Conservation (phyloP, 176 grass and related monocot genomes). For the Bolboschoenus planiculmis region DNA sequence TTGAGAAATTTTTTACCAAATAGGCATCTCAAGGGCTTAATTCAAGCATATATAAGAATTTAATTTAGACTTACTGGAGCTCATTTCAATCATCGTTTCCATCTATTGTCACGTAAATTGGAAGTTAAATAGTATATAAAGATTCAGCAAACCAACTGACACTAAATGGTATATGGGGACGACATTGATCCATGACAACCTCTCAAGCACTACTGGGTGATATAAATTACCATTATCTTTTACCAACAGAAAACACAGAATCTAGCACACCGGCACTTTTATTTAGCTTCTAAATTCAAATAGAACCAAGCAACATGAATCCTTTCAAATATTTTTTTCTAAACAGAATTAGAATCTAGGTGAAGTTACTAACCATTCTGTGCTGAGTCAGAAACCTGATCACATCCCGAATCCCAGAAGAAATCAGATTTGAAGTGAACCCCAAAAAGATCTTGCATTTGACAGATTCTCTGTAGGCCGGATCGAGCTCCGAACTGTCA, state of each 20-base stretch:
- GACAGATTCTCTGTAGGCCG: conserved; percentile 60
- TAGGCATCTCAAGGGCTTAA: not conserved
- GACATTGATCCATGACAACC: no score
- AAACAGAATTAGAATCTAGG: not conserved
- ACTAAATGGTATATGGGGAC: no score
- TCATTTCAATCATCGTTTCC: not conserved
- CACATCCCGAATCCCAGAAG: conserved; percentile 78
- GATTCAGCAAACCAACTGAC: no score
- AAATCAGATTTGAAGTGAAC: conserved; percentile 91
- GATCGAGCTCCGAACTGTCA: conserved; percentile 50
- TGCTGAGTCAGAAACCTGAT: conserved; percentile 78
- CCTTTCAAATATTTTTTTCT: not conserved
- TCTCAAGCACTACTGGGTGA: no score
- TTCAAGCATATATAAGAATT: not conserved
- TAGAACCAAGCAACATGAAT: not conserved
- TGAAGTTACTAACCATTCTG: conserved; percentile 62
- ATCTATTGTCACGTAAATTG: not conserved
- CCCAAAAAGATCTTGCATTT: conserved; percentile 96
- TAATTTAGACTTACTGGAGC: not conserved
- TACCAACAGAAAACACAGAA: not conserved
- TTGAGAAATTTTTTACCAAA: no score
- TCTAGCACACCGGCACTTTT: not conserved
- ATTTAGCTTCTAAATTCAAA: no score
- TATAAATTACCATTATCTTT: not conserved
- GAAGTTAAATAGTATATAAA: no score